Conservation (phyloP, 148 eudicot species). For the Cornus suecica region DNA sequence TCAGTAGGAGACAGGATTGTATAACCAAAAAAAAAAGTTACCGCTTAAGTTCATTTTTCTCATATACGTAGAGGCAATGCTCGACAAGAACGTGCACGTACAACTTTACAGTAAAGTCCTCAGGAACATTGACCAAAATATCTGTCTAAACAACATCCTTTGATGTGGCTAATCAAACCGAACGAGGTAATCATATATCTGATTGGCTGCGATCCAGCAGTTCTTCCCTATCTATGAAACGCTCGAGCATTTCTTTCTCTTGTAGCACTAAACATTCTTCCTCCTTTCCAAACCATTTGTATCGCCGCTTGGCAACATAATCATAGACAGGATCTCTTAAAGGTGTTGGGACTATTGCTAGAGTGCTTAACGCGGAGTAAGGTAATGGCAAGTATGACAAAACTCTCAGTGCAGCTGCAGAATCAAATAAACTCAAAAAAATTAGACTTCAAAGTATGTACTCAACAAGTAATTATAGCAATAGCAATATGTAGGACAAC, state of each 20-base stretch:
- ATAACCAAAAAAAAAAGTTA: no score
- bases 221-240: constrained; percentile 88
- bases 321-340: constrained; percentile 81
- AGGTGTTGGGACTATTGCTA: constrained; percentile 64
- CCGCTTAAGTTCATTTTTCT: not conserved
- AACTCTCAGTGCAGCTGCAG: constrained; percentile 91
- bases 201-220: constrained; percentile 36
- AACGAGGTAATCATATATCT: constrained; percentile 21
- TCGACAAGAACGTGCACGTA: no score
- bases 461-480: not conserved
- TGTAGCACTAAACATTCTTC: constrained; percentile 68
- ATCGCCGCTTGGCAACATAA: constrained; percentile 73
- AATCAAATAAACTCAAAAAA: constrained; percentile 4
- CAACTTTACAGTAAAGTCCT: no score
- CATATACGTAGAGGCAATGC: no score
- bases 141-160: not conserved
- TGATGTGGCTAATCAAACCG: not conserved
- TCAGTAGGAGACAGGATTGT: not conserved
- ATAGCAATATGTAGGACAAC: not conserved
- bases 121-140: not conserved
- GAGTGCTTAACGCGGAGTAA: constrained; percentile 65
- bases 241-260: constrained; percentile 78
- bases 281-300: constrained; percentile 80
- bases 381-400: constrained; percentile 87
- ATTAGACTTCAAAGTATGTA: not conserved